Base-by-base conservation (phyloP, 2,329 filamentous ascomycete species). In the Capronia epimyces region DNA sequence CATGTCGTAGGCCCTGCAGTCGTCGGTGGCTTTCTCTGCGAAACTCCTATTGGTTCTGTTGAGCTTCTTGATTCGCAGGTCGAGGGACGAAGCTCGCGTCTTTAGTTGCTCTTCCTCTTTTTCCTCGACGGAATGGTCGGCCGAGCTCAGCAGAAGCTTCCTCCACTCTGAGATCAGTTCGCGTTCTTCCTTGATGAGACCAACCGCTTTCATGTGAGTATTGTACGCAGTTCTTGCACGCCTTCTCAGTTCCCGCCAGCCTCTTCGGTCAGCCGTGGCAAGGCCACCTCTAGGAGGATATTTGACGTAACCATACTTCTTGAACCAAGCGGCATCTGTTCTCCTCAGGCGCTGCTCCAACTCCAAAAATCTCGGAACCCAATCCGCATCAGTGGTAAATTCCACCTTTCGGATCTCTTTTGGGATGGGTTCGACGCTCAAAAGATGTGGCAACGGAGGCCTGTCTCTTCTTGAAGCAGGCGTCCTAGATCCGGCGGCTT, bases 21-120 rank as follows among this genome's bases (percentile, higher is more conserved):
- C 60, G 44, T 63, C 61, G 27, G 60, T 52, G 15, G 49, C 56
- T 37, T 61, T 62, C 22, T 55, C 34, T 13, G 50, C 49, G n/a
- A 47, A 51, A 25, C 49, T 20, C 25, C 53, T 47, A 45, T 54
- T 52, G 13, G 49, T 57, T 21, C 44, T 41, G 25, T 29, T 46
- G 34, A 53, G 15, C 13, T 47, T 46, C 10, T 42, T 32, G 31
- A 56, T 32, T 13, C 49, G 32, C 5, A 36, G 13, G 6, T 47
- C 25, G 16, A 53, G 46, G 3, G 41, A 40, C 13, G 46, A 52
- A 10, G 48, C 50, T 4, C 32, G 43, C 1, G 20, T 9, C 24
- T 44, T 43, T 4, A 58, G 27, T n/a, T 32, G 13, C 27, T 18
- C 18, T 42, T 53, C 44, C 5, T 37, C 16, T 10, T 36, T 15